Evolutionary conservation across 306 rosid genomes (phyloP).

Genomic region (Herpetospermum pedunculosum): DNA sequence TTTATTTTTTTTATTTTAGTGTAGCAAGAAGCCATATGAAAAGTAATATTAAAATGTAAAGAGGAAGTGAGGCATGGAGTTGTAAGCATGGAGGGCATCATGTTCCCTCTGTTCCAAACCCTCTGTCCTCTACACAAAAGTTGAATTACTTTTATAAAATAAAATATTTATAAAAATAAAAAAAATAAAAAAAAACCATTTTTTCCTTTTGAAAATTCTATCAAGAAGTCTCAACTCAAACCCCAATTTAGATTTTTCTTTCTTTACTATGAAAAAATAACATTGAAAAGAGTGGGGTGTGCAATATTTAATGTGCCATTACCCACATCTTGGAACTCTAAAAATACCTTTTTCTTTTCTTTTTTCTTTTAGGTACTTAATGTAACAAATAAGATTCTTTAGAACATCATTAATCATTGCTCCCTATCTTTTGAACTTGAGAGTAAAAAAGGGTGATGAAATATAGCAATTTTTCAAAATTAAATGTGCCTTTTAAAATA

Average conservation of each 20-base stretch:
- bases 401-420: constrained; percentile 24
- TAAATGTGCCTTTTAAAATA: neutral
- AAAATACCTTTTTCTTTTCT: neutral
- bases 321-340: constrained; percentile 30
- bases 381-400: constrained; percentile 19
- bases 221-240: neutral
- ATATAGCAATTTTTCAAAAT: neutral
- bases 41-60: constrained; percentile 10
- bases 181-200: constrained; percentile 2
- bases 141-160: constrained; percentile 5
- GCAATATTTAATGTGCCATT: neutral
- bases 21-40: constrained; percentile 22
- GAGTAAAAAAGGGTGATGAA: neutral
- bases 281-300: neutral
- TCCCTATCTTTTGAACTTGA: neutral
- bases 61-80: constrained; percentile 25
- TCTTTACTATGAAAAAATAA: neutral
- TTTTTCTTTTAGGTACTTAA: neutral
- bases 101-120: constrained; percentile 71
- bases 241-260: neutral
- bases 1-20: too few species aligned
- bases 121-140: constrained; percentile 32
- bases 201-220: neutral
- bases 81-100: constrained; percentile 56
- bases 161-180: too few species aligned